These are phyloP conservation scores for Verticillium albo-atrum DNA, from an alignment of 2,329 filamentous ascomycete genomes.

Conservation along the genomic window DNA sequence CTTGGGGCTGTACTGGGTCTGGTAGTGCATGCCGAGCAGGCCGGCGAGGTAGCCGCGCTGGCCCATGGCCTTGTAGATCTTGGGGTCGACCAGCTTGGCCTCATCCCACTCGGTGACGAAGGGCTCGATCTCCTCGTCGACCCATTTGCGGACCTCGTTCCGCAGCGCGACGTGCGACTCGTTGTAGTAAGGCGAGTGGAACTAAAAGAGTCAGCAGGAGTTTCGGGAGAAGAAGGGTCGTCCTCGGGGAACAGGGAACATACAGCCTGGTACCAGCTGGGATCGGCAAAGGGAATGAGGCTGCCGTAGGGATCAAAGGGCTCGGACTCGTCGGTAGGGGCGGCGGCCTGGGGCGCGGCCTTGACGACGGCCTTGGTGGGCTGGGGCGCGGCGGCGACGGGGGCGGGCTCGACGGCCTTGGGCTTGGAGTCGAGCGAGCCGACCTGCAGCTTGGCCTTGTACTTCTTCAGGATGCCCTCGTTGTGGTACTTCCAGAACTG, in stretches of 20 bases:
- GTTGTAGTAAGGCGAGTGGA: constrained; percentile 96
- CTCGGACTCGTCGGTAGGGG: constrained; percentile 54
- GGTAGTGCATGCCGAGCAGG: constrained; percentile 79
- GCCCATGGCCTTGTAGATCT: constrained; percentile 94
- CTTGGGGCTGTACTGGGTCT: constrained; percentile 66
- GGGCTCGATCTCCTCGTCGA: constrained; percentile 84
- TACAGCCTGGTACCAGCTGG: constrained; percentile 91
- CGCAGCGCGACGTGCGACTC: constrained; percentile 88
- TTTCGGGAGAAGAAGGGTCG: background rate
- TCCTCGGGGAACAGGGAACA: constrained; percentile 28
- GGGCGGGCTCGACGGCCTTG: constrained; percentile 51
- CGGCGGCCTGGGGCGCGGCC: constrained; percentile 29
- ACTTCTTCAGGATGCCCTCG: constrained; percentile 84
- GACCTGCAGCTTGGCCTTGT: constrained; percentile 69
- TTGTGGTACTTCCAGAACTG: constrained; percentile 77
- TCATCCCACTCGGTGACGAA: constrained; percentile 96
- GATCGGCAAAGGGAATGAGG: constrained; percentile 87
- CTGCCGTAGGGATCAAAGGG: constrained; percentile 80
- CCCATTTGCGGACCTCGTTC: constrained; percentile 86
- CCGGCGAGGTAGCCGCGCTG: constrained; percentile 91
- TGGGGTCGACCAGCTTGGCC: constrained; percentile 80
- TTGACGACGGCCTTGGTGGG: constrained; percentile 18
- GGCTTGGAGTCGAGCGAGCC: constrained; percentile 89
- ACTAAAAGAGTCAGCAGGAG: constrained; percentile 44
- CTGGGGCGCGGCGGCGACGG: constrained; percentile 45